A percentile compares a stretch with the other conserved stretches of the same genome.
Conservation (phyloP, 805 yeast genomes). For the Jamesozyma lodderae region DNA sequence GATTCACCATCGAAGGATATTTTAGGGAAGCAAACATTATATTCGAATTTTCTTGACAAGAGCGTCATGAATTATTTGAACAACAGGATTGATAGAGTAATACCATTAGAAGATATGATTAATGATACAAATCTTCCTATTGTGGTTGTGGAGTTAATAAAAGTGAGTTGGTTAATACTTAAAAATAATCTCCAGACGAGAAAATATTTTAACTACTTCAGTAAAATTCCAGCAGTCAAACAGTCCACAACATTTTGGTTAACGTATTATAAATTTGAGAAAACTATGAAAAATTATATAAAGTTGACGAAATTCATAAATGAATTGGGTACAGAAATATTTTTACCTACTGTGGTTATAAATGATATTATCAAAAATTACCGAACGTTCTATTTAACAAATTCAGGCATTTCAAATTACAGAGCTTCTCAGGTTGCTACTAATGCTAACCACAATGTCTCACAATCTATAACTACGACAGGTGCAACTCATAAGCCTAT, state of each 20-base stretch:
- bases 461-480: not conserved
- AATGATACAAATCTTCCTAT: constrained; percentile 37
- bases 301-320: constrained; percentile 39
- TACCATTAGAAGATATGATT: constrained; percentile 27
- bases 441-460: not conserved
- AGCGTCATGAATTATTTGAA: constrained; percentile 17
- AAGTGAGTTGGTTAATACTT: constrained; percentile 22
- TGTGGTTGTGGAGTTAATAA: constrained; percentile 31
- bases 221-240: constrained; percentile 26
- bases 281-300: constrained; percentile 33
- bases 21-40: constrained; percentile 17
- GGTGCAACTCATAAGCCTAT: constrained; percentile 1
- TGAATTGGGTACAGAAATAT: constrained; percentile 37
- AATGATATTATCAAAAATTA: constrained; percentile 36
- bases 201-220: constrained; percentile 23
- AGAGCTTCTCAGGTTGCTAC: constrained; percentile 14
- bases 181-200: constrained; percentile 29
- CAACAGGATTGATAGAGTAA: constrained; percentile 13
- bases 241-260: constrained; percentile 47
- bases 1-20: constrained; percentile 13
- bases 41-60: constrained; percentile 19
- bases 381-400: constrained; percentile 29
- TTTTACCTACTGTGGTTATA: constrained; percentile 40
- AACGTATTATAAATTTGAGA: constrained; percentile 47
- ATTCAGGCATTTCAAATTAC: constrained; percentile 21